Percentiles rank a stretch among this genome's conserved stretches.
Conservation (phyloP, 352 stramenopile genomes). For the Pythium scleroteichum region DNA sequence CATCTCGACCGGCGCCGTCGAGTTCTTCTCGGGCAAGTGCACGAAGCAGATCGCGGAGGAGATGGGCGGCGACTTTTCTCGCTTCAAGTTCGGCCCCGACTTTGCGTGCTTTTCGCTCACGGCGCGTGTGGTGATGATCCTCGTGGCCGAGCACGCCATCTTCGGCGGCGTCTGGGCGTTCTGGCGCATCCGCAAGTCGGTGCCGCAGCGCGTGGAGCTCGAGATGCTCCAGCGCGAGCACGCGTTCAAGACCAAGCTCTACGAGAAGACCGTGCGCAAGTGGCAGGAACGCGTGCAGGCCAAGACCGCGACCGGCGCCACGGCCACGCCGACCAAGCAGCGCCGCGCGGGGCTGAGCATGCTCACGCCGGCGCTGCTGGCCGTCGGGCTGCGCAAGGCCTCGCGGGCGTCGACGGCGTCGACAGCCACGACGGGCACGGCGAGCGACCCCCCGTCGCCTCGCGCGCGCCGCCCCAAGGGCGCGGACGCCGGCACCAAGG, state of each 20-base stretch:
- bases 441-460: slow-evolving; percentile 1
- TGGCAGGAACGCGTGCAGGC: slow-evolving; percentile 9
- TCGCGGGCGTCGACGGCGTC: slow-evolving; percentile 9
- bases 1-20: slow-evolving; percentile 75
- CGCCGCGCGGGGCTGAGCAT: background rate
- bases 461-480: slow-evolving; percentile 5
- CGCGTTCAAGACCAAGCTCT: slow-evolving; percentile 73
- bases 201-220: slow-evolving; percentile 62
- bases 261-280: slow-evolving; percentile 40
- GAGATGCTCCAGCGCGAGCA: slow-evolving; percentile 70
- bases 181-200: slow-evolving; percentile 63
- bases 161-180: slow-evolving; percentile 65
- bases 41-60: slow-evolving; percentile 50
- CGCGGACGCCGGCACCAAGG: slow-evolving; percentile 35
- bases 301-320: background rate
- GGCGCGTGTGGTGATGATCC: slow-evolving; percentile 76
- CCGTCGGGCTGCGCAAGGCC: slow-evolving; percentile 11
- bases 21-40: slow-evolving; percentile 65
- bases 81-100: slow-evolving; percentile 74
- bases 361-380: slow-evolving; percentile 12
- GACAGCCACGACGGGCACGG: background rate
- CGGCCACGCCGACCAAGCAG: background rate
- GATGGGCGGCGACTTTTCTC: slow-evolving; percentile 55
- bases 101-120: slow-evolving; percentile 79
- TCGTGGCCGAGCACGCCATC: slow-evolving; percentile 68